Evolutionary conservation across 208 protist genomes (phyloP), one percentile per base, ranked within the genome.

Genomic region (Strigomonas galati): DNA sequence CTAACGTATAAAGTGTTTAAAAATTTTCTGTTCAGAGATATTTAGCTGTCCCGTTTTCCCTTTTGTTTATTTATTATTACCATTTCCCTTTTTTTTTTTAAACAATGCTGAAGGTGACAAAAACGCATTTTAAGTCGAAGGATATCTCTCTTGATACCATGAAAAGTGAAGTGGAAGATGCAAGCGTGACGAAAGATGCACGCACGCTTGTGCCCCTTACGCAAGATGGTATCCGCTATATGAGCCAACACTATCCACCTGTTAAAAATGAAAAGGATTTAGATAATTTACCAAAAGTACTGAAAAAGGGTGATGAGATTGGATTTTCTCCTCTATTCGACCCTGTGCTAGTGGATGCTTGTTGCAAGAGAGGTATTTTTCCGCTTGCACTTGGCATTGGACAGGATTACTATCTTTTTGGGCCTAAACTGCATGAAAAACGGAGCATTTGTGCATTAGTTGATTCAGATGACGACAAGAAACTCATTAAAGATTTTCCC

Each of bases 341-440:
- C 59, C 84, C 86, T 9, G n/a, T 40, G 12, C 58, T 95, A 14
- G 63, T 95, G 4, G 86, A 93, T 44, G 82, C 60, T 5, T 85
- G 84, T 43, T 93, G 85, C 54, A 72, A 79, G 23, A 73, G 78
- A 1, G 86, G 89, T 0, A 85, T 95, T 57, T 95, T 95, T 56
- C 89, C 89, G 3, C 21, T 93, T 2, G 49, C 86, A 0, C 46
- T 86, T 19, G 24, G 19, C 28, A 53, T 90, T 1, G 61, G 63
- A 5, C 17, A 31, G 4, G 44, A 60, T n/a, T 32, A 63, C 48
- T 91, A 70, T 62, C 2, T 91, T 0, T 95, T 87, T 63, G 76
- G 70, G 10, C 85, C 85, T 0, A 93, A 95, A 57, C 67, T 95
- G 30, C 89, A 95, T 59, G n/a, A 48, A 15, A 35, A 80, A 23